Evolutionary conservation across 805 yeast species (phyloP).

Genomic region (Nakazawaea sp.): DNA sequence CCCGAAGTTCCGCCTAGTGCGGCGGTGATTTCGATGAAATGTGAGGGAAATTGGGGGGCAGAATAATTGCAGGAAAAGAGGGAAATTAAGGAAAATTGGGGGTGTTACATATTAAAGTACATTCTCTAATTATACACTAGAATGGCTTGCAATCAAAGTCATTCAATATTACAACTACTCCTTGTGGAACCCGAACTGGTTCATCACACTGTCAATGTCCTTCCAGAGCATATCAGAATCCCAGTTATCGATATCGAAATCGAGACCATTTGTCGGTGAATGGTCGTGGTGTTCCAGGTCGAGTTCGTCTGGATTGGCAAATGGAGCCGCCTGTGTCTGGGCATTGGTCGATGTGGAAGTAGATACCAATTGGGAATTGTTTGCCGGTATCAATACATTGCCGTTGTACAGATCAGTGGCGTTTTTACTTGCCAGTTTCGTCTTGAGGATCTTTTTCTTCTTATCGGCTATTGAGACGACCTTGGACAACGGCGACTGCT

Average conservation of each 20-base stretch:
- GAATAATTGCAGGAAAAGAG: no score
- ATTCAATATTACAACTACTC: background rate
- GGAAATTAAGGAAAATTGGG: no score
- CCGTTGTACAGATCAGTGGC: background rate
- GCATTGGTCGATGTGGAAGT: constrained; percentile 4
- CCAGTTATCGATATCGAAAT: constrained; percentile 18
- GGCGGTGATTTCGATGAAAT: no score
- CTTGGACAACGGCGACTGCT: constrained; percentile 4
- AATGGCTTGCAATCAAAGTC: no score
- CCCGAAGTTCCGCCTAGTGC: no score
- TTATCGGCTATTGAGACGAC: background rate
- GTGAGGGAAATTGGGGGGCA: no score
- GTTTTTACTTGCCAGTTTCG: background rate
- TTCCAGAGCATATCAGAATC: constrained; percentile 61
- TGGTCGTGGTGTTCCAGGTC: background rate
- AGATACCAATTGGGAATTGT: constrained; percentile 4
- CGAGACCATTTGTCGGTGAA: constrained; percentile 9
- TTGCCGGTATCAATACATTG: constrained; percentile 8
- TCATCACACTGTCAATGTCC: constrained; percentile 85
- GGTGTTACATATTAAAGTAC: no score
- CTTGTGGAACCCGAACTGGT: constrained; percentile 78
- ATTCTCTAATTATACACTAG: no score
- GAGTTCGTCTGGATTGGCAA: constrained; percentile 2
- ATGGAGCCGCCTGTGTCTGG: background rate
- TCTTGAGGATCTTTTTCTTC: background rate